Base-by-base conservation (phyloP, 306 rosid genomes). In the Crotalaria pallida region DNA sequence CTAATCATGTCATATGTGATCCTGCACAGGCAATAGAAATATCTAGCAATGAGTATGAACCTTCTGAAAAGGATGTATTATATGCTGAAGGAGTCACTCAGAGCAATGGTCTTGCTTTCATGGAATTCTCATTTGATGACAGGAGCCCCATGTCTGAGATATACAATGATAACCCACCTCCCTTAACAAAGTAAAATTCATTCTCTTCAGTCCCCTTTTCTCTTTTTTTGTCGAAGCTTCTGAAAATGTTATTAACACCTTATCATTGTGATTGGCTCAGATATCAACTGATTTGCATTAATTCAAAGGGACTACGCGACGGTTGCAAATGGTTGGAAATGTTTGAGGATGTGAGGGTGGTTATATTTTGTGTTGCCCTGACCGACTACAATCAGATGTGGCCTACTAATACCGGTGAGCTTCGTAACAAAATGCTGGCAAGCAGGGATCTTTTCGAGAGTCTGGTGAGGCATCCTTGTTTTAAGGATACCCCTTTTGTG, bases 41-140 rank as follows among this genome's bases (percentile, higher is more conserved):
- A 79, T 91, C 97, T 55, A 91, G 97, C 85, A 91, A 91, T 6
- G 97, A 88, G 77, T 88, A 91, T 74, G 97, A 91, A 76, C 97
- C 97, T 77, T 74, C 96, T 0, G 96, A 91, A 12, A 85, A 40
- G 84, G 97, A 91, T 79, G 70, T 91, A 67, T 67, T 88, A 75
- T 88, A 77, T 82, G 96, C 96, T 34, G 96, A 91, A 83, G 96
- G 96, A 57, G 91, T 91, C 61, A 82, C 96, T n/a, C 97, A 84
- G 58, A 89, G 96, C 84, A 91, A 91, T 73, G 93, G 97, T 49
- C 86, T 91, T 45, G 80, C 96, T 65, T 87, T 77, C 71, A 84
- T 91, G 88, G 97, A 91, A 43, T 91, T 88, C 73, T 87, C 91
- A 65, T 89, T 88, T 75, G 96, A 88, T 61, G 97, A 91, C 58